phyloP scores from a whole-genome alignment of 306 rosid species.

The Dalbergia oliveri region DNA sequence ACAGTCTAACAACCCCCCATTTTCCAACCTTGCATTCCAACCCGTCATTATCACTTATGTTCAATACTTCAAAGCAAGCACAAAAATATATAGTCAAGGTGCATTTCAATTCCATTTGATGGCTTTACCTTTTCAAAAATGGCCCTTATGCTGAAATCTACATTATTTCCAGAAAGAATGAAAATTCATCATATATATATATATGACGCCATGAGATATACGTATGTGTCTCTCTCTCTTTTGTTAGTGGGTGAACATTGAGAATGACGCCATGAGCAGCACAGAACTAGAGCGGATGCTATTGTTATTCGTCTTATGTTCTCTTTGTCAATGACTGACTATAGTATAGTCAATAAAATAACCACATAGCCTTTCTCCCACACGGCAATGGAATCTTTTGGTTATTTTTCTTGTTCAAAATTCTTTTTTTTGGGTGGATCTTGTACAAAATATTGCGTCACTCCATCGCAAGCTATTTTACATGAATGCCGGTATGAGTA shows the following conservation, averaged over 20 bases:
- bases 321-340: neutral
- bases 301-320: neutral
- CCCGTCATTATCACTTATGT: neutral
- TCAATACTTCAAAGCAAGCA: neutral
- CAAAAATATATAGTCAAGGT: neutral
- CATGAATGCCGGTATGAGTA: no score
- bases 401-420: no score
- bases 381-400: no score
- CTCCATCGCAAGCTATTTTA: no score
- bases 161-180: neutral
- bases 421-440: no score
- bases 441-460: no score
- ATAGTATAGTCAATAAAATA: neutral
- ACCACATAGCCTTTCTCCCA: neutral
- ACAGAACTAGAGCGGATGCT: neutral
- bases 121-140: neutral
- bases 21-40: neutral
- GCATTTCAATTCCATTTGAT: constrained; percentile 7
- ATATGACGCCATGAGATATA: no score
- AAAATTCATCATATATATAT: neutral
- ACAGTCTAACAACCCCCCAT: no score
- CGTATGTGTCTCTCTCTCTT: neutral
- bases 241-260: constrained; percentile 9
- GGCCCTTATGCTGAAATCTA: neutral
- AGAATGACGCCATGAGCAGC: constrained; percentile 24